Conservation (phyloP, 2,329 filamentous ascomycete genomes). For the Metarhizium guizhouense region DNA sequence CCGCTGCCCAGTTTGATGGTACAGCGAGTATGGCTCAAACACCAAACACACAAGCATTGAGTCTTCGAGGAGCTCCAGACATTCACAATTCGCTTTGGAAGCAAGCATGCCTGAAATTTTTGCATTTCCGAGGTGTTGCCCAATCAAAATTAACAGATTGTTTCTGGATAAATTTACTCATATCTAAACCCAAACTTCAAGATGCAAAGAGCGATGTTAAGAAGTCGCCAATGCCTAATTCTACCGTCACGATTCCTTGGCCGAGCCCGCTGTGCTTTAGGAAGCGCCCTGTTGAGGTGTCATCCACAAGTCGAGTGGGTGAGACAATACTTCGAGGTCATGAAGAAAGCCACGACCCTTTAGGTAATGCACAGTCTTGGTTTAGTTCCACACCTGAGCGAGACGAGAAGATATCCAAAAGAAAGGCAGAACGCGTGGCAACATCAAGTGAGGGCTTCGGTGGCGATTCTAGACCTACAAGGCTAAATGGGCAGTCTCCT, state of each 20-base stretch:
- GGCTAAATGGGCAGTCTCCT: constrained; percentile 42
- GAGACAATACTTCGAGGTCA: constrained; percentile 27
- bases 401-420: constrained; percentile 36
- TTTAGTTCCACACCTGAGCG: constrained; percentile 33
- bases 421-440: constrained; percentile 41
- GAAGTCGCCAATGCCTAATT: constrained; percentile 24
- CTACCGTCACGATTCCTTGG: constrained; percentile 40
- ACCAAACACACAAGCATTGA: constrained; percentile 42
- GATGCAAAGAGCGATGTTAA: constrained; percentile 35
- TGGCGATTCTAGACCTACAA: constrained; percentile 32
- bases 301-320: constrained; percentile 29
- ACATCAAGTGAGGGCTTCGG: constrained; percentile 32
- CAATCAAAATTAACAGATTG: constrained; percentile 32
- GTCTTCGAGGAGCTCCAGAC: constrained; percentile 30
- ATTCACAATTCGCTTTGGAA: constrained; percentile 38
- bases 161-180: constrained; percentile 42
- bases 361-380: constrained; percentile 41
- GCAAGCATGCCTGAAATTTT: constrained; percentile 38
- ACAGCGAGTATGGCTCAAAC: constrained; percentile 36
- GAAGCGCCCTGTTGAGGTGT: constrained; percentile 33
- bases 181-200: constrained; percentile 33
- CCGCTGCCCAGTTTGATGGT: constrained; percentile 10
- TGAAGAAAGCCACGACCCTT: constrained; percentile 37
- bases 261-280: constrained; percentile 45
- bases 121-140: constrained; percentile 42